Evolutionary conservation across 148 eudicot genomes (phyloP), one percentile per base, ranked within the genome.

Genomic region (Rhododendron simsii): DNA sequence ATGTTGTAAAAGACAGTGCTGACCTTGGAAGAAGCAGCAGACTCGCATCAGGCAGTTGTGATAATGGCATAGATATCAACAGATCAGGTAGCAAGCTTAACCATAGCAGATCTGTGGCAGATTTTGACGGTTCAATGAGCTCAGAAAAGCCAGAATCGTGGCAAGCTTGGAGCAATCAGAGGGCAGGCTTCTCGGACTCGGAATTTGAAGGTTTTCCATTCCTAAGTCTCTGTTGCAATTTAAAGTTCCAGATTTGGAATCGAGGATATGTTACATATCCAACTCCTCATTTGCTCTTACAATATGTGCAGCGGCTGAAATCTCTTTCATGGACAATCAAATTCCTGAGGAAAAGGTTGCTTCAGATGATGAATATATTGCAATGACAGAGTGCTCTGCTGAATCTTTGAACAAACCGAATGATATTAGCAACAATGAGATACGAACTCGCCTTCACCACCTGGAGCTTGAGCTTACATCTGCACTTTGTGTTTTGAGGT

Each of bases 391-490:
- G 87, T 83, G 81, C 86, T 74, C 84, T 84, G 76, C 83, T 71
- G 89, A 87, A 84, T 86, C 86, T 87, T 50, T 87, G 79, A 86
- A 87, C 35, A 28, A 82, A 78, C 67, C 44, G 35, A 85, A 83
- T 59, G 81, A 86, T 26, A 69, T 81, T 35, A 86, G 81, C 80
- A 86, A 86, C 82, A 83, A 86, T 65, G 88, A 92, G 55, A 78
- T 94, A 84, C 89, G 80, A 89, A 87, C 83, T 84, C 96, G 93
- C 61, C 95, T 97, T 93, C 92, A 92, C 86, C 88, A 93, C 81
- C 89, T 97, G 80, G 91, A 93, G 89, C 83, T 79, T 50, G 98
- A 97, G 90, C 98, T 97, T n/a, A 86, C 92, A 75, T 91, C 94
- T 80, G 90, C 92, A 33, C 93, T 97, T 84, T 45, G 20, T 51